Base-by-base conservation (phyloP, 805 yeast species). In the Candida dendrica region DNA sequence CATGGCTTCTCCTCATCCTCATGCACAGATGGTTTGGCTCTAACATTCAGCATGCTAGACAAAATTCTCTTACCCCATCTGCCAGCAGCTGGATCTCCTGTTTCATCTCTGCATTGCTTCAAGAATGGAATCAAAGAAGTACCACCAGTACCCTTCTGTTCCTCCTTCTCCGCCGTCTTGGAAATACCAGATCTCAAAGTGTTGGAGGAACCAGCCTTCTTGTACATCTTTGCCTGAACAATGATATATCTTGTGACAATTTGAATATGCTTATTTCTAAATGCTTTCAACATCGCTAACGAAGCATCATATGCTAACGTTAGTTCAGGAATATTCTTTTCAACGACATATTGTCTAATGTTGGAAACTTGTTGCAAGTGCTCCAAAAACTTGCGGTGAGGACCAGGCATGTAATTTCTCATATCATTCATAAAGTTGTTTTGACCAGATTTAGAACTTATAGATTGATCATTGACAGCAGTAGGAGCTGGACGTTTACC, bases 91-190 rank as follows among this genome's bases (percentile, higher is more conserved):
- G 89, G 78, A 52, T 84, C 93, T 35, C 95, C 95, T 3, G 96
- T 90, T 60, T 90, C 97, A 64, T 90, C 97, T 61, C 97, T 76
- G 52, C 96, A 91, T 63, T 91, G 97, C 62, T 89, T 90, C 59
- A 90, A 72, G 65, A 90, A 91, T 22, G 96, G 96, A 44, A 90
- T 74, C 53, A 90, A 70, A 1, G 95, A 81, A 0, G 97, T 90
- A 36, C 98, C 97, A 17, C 98, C 98, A 1, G 98, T 90, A 14
- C 98, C 97, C 52, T 78, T 76, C 48, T 75, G 77, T 44, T 75
- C 82, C 35, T 69, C 72, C 44, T 71, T 70, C 36, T 67, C 69
- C 47, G 68, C 72, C 30, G 69, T 59, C 51, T 73, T 77, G 54
- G 56, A 68, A 38, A 74, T 71, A 16, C 82, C 93, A 2, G 85